A percentile compares a stretch with the other conserved stretches of the same genome.
Evolutionary conservation across 768 basidiomycete species (phyloP).

Genomic region (Pulveroboletus sp.): DNA sequence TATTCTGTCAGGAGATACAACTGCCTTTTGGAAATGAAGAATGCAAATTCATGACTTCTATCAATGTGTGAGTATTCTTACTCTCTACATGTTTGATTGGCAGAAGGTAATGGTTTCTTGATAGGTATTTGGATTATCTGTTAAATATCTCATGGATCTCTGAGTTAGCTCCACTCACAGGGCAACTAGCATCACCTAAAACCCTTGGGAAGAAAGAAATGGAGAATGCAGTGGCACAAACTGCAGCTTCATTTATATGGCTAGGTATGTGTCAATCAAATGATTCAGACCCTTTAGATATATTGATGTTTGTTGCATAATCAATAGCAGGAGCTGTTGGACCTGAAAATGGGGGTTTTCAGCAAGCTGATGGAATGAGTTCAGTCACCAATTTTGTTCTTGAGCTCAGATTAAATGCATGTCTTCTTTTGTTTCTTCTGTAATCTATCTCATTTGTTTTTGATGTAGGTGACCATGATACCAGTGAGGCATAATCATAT

Average conservation of each 20-base stretch:
- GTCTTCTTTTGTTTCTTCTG: neutral
- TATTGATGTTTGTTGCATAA: neutral
- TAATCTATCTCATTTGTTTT: neutral
- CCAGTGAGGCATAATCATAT: neutral
- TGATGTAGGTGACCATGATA: neutral
- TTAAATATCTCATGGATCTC: neutral
- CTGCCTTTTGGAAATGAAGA: neutral
- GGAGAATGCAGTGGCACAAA: constrained; percentile 2
- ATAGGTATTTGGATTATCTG: constrained; percentile 3
- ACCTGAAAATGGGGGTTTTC: neutral
- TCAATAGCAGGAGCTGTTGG: neutral
- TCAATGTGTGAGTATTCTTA: neutral
- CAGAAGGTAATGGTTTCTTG: neutral
- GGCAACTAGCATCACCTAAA: neutral
- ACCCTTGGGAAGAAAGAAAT: neutral
- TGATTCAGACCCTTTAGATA: no score
- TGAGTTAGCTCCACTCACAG: neutral
- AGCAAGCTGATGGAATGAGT: neutral
- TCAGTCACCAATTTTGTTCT: neutral
- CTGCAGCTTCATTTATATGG: constrained; percentile 6
- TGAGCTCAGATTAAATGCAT: constrained; percentile 1
- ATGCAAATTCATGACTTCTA: neutral
- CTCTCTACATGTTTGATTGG: neutral
- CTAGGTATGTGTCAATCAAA: constrained; percentile 1
- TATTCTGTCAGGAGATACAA: neutral